phyloP scores from a whole-genome alignment of 305 asterid species.

The Fraxinus floribunda region DNA sequence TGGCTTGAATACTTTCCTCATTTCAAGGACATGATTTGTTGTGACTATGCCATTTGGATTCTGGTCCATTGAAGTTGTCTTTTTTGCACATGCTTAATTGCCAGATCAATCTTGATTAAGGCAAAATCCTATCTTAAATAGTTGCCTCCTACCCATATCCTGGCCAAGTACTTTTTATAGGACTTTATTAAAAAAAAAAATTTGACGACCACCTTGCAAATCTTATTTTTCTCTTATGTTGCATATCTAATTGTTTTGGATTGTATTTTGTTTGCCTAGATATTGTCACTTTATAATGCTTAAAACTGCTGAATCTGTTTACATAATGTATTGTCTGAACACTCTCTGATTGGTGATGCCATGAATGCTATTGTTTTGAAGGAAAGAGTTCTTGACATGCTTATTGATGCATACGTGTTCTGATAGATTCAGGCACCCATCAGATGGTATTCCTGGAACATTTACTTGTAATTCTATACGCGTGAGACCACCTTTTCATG shows the following conservation, averaged over 20 bases:
- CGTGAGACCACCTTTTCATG: constrained; percentile 1
- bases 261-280: not conserved
- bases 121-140: not conserved
- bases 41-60: not conserved
- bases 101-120: not conserved
- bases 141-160: constrained; percentile 1
- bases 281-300: not conserved
- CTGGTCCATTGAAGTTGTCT: not conserved
- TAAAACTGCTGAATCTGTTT: not conserved
- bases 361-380: not conserved
- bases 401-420: not conserved
- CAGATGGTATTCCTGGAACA: not conserved
- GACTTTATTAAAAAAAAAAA: not conserved
- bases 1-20: constrained; percentile 16
- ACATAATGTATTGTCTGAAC: not conserved
- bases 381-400: not conserved
- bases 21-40: constrained; percentile 14
- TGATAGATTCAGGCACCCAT: not conserved
- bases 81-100: not conserved
- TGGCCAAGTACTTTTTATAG: not conserved
- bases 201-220: not conserved
- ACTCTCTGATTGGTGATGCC: not conserved
- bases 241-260: not conserved
- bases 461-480: not conserved
- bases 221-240: not conserved